phyloP scores from a whole-genome alignment of 371 early-diverging fungal species.

The Coemansia linderi region DNA sequence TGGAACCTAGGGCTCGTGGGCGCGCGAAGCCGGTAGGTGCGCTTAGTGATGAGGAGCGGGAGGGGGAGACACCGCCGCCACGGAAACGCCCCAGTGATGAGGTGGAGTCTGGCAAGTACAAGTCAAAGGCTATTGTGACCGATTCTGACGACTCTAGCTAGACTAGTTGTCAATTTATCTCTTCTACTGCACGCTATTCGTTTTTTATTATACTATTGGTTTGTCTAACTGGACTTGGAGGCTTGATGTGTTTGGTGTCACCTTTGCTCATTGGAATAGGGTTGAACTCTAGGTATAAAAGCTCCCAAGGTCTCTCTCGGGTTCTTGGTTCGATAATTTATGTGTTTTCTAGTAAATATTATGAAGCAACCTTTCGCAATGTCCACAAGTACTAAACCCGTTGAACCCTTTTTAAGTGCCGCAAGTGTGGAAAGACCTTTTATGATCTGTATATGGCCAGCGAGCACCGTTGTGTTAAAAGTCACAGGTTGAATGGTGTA shows the following conservation, averaged over 20 bases:
- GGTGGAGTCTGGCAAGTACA: conserved; percentile 12
- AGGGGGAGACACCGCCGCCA: background rate
- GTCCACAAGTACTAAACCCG: no score
- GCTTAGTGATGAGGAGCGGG: conserved; percentile 2
- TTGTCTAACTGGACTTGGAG: background rate
- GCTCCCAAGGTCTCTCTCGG: no score
- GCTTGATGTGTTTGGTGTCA: background rate
- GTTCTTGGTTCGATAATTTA: no score
- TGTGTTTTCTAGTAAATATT: no score
- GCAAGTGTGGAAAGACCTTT: no score
- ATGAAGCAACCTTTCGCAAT: no score
- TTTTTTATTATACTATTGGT: background rate
- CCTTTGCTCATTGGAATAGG: background rate
- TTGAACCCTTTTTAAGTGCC: no score
- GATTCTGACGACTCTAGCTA: conserved; percentile 17
- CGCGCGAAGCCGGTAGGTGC: background rate
- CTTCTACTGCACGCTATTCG: background rate
- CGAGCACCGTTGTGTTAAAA: no score
- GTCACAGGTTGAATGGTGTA: no score
- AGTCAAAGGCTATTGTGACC: conserved; percentile 28
- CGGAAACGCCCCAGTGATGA: conserved; percentile 2
- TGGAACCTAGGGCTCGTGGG: background rate
- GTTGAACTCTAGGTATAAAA: no score
- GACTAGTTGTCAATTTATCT: background rate
- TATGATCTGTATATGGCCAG: no score